Evolutionary conservation across 2,329 filamentous ascomycete genomes (phyloP).

Genomic region (Aurifilum marmelostoma): DNA sequence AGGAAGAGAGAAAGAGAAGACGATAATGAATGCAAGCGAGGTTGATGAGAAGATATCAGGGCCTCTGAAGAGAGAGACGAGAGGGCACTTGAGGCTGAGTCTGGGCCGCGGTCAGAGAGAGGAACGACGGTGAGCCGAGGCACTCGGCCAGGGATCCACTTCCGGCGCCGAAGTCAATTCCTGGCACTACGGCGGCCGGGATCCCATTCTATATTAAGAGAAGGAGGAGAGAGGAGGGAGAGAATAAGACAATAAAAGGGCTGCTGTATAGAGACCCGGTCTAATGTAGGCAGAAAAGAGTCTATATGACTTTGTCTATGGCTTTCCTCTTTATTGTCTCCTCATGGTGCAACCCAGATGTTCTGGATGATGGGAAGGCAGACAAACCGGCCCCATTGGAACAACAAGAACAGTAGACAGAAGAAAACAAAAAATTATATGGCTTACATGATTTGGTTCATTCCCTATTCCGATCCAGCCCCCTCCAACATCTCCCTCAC

Average conservation of each 20-base stretch:
- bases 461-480: neutral
- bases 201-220: neutral
- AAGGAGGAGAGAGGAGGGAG: neutral
- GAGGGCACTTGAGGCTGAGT: neutral
- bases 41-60: neutral
- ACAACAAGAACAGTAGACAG: too few species aligned
- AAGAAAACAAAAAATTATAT: neutral
- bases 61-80: neutral
- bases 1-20: neutral
- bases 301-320: neutral
- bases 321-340: neutral
- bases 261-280: too few species aligned
- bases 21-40: neutral
- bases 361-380: too few species aligned
- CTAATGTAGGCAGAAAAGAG: too few species aligned
- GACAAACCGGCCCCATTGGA: too few species aligned
- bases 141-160: slow-evolving; percentile 6
- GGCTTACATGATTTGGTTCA: neutral
- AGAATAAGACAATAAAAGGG: too few species aligned
- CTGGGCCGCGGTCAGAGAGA: neutral
- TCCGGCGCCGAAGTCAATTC: slow-evolving; percentile 13
- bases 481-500: slow-evolving; percentile 29
- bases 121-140: slow-evolving; percentile 18
- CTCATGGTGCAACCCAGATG: too few species aligned
- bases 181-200: neutral